Conservation (phyloP, 2,329 filamentous ascomycete genomes). For the Plectosphaerella cucumerina region DNA sequence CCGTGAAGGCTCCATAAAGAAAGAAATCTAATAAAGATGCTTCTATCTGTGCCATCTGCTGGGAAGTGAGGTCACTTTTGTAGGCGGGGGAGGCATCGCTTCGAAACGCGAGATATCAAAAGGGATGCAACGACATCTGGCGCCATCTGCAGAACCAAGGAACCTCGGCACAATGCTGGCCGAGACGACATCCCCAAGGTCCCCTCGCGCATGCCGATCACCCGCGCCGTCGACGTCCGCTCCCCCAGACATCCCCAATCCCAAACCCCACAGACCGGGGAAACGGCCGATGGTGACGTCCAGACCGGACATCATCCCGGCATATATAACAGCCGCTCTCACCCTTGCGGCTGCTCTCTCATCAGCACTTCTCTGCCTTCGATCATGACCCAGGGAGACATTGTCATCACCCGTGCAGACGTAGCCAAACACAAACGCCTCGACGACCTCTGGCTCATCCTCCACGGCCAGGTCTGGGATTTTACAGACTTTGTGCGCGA, state of each 20-base stretch:
- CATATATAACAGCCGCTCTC: too few species aligned
- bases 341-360: neutral
- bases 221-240: too few species aligned
- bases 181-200: conserved; percentile 6
- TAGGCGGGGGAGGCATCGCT: too few species aligned
- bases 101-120: too few species aligned
- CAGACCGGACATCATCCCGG: neutral
- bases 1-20: neutral
- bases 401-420: conserved; percentile 32
- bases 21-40: too few species aligned
- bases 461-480: conserved; percentile 63
- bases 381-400: neutral
- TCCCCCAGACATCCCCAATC: too few species aligned
- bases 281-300: too few species aligned
- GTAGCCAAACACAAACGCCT: conserved; percentile 40
- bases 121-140: too few species aligned
- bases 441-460: conserved; percentile 60
- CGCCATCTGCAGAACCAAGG: too few species aligned
- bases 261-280: too few species aligned
- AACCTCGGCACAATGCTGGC: neutral
- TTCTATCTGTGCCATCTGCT: too few species aligned
- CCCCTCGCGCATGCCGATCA: neutral
- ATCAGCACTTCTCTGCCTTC: neutral
- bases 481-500: conserved; percentile 55
- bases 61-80: too few species aligned